Conservation (phyloP, 2,329 filamentous ascomycete genomes). For the Geosmithia flava region DNA sequence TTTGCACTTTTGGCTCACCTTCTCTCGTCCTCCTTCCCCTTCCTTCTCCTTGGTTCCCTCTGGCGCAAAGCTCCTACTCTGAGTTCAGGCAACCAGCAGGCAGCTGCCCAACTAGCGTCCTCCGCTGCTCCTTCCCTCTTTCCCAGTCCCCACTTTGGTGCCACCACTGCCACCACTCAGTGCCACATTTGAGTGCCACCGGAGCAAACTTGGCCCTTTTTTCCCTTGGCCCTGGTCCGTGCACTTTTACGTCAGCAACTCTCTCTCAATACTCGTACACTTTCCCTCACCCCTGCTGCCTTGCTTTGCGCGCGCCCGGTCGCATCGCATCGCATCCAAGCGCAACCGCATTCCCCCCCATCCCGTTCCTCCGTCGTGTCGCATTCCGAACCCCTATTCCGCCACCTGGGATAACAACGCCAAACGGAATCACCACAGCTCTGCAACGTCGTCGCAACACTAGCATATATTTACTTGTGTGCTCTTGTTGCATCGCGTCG, state of each 20-base stretch:
- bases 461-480: neutral
- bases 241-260: conserved; percentile 2
- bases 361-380: neutral
- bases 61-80: neutral
- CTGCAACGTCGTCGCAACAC: neutral
- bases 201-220: neutral
- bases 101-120: neutral
- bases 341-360: neutral
- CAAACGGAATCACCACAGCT: neutral
- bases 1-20: neutral
- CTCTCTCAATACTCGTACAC: neutral
- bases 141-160: neutral
- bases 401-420: neutral
- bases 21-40: neutral
- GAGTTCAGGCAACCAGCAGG: conserved; percentile 1
- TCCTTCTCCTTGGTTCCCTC: neutral
- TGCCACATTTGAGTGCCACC: neutral
- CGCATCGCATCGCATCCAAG: conserved; percentile 1
- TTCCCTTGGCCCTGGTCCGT: neutral
- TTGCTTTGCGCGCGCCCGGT: neutral
- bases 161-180: neutral
- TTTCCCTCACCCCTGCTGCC: neutral
- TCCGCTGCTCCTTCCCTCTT: neutral
- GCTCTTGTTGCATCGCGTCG: conserved; percentile 1
- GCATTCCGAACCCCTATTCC: neutral